Base-by-base conservation (phyloP, 345 rosid genomes). In the Turnera subulata region DNA sequence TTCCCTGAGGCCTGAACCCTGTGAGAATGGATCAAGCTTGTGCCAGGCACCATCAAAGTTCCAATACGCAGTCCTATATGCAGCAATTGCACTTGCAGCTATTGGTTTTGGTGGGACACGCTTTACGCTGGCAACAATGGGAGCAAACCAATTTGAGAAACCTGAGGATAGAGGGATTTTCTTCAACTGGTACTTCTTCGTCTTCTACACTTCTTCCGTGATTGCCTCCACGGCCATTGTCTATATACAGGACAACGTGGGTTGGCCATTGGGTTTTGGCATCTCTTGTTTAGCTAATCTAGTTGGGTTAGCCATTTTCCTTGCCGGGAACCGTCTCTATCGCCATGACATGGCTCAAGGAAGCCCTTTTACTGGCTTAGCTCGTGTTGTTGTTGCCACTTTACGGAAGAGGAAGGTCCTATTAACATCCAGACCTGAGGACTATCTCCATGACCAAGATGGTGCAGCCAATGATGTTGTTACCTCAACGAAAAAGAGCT, bases 191-290 rank as follows among this genome's bases (percentile, higher is more conserved):
- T 82, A 39, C 38, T 70, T 79, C 63, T 46, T 80, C 26, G 56
- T 61, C 0, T 1, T 65, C 22, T 75, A 82, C 38, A n/a, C 51
- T 0, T 62, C 63, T 1, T 45, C 42, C 0, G 64, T 64, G 13
- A 29, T 71, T 14, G 53, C 77, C 23, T 26, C 61, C 1, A 78
- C 82, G 0, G 74, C 61, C 0, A 20, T 82, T 52, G 80, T 80
- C 10, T 77, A 79, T 11, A 25, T 76, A 2, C 71, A 80, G 50
- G 83, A 80, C 20, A 80, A 70, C 15, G 66, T 65, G 35, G 70
- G 82, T 23, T 82, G 89, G 92, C 58, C 26, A 14, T 16, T 83
- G 1, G 92, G 86, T 5, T 85, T 68, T 24, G 69, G 82, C 14
- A 26, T 85, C 1, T 83, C 76, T n/a, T 46, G 46, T 0, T 71